These are phyloP conservation scores for Elsinoe necatrix DNA, from an alignment of 2,329 filamentous ascomycete species.

Conservation along the genomic window DNA sequence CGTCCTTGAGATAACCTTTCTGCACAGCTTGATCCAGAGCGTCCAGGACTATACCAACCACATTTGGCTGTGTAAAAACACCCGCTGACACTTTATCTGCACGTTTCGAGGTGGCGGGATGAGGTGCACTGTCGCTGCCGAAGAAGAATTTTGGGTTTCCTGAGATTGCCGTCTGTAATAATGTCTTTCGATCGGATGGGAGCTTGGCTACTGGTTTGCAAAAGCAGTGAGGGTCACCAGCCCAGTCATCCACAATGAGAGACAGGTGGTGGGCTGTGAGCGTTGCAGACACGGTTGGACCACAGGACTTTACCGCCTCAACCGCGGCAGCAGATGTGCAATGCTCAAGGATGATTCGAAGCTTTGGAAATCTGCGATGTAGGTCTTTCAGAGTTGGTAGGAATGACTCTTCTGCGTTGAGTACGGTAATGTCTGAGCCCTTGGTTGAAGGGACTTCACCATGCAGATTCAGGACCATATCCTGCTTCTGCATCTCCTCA, in stretches of 20 bases:
- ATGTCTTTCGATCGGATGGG: slow-evolving; percentile 61
- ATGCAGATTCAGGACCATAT: slow-evolving; percentile 85
- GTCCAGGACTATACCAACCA: slow-evolving; percentile 56
- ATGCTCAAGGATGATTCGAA: slow-evolving; percentile 66
- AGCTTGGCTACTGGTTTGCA: slow-evolving; percentile 61
- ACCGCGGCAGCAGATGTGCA: slow-evolving; percentile 79
- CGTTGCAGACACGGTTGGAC: slow-evolving; percentile 66
- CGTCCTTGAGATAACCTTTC: slow-evolving; percentile 44
- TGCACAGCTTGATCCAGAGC: slow-evolving; percentile 55
- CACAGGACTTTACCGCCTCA: slow-evolving; percentile 66
- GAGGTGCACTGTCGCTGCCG: slow-evolving; percentile 65
- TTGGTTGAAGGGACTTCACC: slow-evolving; percentile 64
- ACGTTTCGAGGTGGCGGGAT: slow-evolving; percentile 53
- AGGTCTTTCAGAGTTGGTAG: slow-evolving; percentile 69
- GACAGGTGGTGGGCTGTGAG: slow-evolving; percentile 83
- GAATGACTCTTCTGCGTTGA: slow-evolving; percentile 69
- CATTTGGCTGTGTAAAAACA: slow-evolving; percentile 71
- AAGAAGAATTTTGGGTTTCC: slow-evolving; percentile 64
- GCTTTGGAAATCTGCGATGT: slow-evolving; percentile 63
- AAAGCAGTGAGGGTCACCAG: slow-evolving; percentile 65
- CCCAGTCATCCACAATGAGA: slow-evolving; percentile 67
- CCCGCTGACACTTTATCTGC: slow-evolving; percentile 56
- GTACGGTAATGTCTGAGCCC: slow-evolving; percentile 32
- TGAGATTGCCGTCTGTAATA: slow-evolving; percentile 55
- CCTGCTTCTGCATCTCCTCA: slow-evolving; percentile 76